Evolutionary conservation across 257 asterid genomes (phyloP).

Genomic region (Salvia hispanica): DNA sequence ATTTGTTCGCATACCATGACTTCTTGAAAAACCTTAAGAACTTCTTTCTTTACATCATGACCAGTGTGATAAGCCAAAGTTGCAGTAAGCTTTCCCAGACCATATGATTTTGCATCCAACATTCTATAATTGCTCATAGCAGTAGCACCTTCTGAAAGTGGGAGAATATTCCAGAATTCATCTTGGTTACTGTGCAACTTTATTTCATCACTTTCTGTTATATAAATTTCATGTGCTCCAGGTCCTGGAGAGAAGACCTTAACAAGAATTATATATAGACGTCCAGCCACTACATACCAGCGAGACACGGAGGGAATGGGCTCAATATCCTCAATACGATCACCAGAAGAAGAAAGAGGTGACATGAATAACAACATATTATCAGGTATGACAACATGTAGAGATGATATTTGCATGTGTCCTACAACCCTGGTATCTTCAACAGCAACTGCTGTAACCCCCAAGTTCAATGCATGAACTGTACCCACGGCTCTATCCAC

Average conservation of each 20-base stretch:
- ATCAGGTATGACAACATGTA: conserved; percentile 84
- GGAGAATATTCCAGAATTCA: conserved; percentile 67
- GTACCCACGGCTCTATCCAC: conserved; percentile 62
- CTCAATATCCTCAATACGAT: conserved; percentile 45
- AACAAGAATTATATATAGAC: conserved; percentile 60
- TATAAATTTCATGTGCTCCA: conserved; percentile 61
- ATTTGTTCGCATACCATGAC: conserved; percentile 91
- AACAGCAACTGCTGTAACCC: conserved; percentile 65
- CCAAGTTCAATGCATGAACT: conserved; percentile 65
- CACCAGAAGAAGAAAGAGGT: conserved; percentile 63
- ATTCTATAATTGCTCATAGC: conserved; percentile 46
- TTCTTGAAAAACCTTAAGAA: conserved; percentile 81
- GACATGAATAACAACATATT: conserved; percentile 55
- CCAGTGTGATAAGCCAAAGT: conserved; percentile 62
- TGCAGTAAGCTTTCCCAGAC: conserved; percentile 82
- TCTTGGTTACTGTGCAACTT: conserved; percentile 55
- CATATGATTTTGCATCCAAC: conserved; percentile 61
- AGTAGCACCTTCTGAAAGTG: conserved; percentile 48
- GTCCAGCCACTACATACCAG: conserved; percentile 82
- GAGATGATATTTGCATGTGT: conserved; percentile 75
- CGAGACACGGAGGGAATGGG: conserved; percentile 65
- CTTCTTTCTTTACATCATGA: conserved; percentile 54
- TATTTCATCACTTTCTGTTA: conserved; percentile 72
- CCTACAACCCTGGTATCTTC: conserved; percentile 89
- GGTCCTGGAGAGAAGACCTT: conserved; percentile 76